phyloP scores from a whole-genome alignment of 225 moss, liverwort and hornwort species.

The Pseudoscleropodium purum region DNA sequence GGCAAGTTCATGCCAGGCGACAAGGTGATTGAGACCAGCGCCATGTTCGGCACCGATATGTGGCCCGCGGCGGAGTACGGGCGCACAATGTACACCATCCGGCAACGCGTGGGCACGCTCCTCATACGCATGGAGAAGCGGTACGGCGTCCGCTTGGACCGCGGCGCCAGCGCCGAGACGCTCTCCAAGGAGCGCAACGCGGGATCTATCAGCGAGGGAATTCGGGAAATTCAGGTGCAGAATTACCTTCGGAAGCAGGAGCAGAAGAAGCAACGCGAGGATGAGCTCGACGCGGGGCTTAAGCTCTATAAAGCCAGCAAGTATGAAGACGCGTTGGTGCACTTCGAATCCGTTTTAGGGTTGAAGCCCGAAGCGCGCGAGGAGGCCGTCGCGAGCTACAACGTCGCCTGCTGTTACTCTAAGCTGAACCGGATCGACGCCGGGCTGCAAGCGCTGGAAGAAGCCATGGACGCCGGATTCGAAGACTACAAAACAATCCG shows the following conservation, averaged over 20 bases:
- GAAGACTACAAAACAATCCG: constrained; percentile 81
- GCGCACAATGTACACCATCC: constrained; percentile 98
- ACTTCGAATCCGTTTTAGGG: constrained; percentile 90
- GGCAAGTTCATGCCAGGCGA: constrained; percentile 65
- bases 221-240: constrained; percentile 86
- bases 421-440: constrained; percentile 78
- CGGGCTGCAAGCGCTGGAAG: constrained; percentile 77
- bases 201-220: constrained; percentile 65
- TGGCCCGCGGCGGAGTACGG: constrained; percentile 99
- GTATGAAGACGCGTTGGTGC: constrained; percentile 67
- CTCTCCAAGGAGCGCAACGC: constrained; percentile 79
- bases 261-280: constrained; percentile 64
- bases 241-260: constrained; percentile 92
- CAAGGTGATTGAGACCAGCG: constrained; percentile 81
- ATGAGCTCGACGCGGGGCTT: constrained; percentile 54
- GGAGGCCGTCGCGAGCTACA: constrained; percentile 81
- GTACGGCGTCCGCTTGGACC: constrained; percentile 75
- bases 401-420: constrained; percentile 94
- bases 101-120: constrained; percentile 82
- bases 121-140: constrained; percentile 83
- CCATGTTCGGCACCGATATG: constrained; percentile 84
- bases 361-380: constrained; percentile 74
- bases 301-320: constrained; percentile 76
- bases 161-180: constrained; percentile 48
- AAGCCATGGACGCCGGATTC: constrained; percentile 83